Evolutionary conservation across 176 grass and related monocot genomes (phyloP), one percentile per base, ranked within the genome.

Genomic region (Musa troglodytarum): DNA sequence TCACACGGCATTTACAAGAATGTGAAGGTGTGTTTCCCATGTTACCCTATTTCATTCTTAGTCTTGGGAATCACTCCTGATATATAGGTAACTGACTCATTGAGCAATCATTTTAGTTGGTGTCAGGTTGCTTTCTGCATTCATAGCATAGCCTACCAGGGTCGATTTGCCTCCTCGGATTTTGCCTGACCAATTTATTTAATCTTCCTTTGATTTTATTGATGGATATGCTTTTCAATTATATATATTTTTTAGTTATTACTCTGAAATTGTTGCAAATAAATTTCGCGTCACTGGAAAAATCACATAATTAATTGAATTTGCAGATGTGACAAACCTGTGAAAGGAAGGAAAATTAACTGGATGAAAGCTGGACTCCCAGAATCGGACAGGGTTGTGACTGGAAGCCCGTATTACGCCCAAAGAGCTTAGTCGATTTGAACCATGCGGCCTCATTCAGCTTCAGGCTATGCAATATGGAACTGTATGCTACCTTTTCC

Each of bases 111-210:
- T 8, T 11, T 76, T 59, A 50, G 22, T 16, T 19, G 69, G 52
- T 74, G 28, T 69, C 65, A 97, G 94, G 90, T 90, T 15, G 88
- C 86, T 3, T 97, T 93, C 86, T 97, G 94, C 88, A 97, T 97
- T 87, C 94, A 93, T 86, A 97, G 93, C 79, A 93, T 97, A 50
- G 83, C 88, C 9, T 97, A 97, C 78, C 94, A 97, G 76, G 94
- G 94, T 14, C 81, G 94, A 0, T 97, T 97, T 63, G 68, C 85
- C 17, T 73, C 70, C 17, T 55, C 68, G 0, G 94, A 97, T 64
- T 97, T 74, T 55, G 3, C 90, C 94, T 0, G 88, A 89, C 17
- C 77, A 68, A 55, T 97, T 97, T 78, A 91, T 22, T 22, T 22
- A 74, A 86, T 83, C 92, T 13, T 92, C 92, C 16, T 96, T 90